Evolutionary conservation across 2,329 filamentous ascomycete genomes (phyloP), one percentile per base, ranked within the genome.

Genomic region (Aspergillus sp.): DNA sequence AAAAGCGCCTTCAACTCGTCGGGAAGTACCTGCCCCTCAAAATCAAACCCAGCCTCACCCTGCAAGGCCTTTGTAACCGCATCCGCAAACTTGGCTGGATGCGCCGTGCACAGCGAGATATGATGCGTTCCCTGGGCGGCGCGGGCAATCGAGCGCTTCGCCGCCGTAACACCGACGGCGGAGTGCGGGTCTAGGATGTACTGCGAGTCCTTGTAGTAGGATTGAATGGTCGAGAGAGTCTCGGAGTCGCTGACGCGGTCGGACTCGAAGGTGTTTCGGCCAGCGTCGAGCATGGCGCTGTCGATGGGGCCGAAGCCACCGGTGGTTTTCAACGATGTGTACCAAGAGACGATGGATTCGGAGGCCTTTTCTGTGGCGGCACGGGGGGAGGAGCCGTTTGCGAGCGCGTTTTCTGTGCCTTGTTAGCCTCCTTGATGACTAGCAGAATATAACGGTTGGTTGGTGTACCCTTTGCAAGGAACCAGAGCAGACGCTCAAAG

Each of bases 401-500:
- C 81, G 7, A 80, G 73, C 19, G 87, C 65, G 49, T 61, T 38
- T 54, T 65, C 65, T 66, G 19, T 48, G 45, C 19, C 8, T 8
- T 4, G 5, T 65, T 22, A 64, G 55, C 51, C 43, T 15, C 34
- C 7, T 22, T 4, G 17, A 11, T 23, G 19, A 1, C n/a, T 13
- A 30, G 6, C 8, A 34, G n/a, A 91, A 1, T 13, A 25, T 11
- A 41, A 15, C 11, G 34, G 15, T 13, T 41, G 11, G 22, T 9
- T 46, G n/a, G 5, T 6, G 13, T 25, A 48, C 46, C 46, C 23
- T 48, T 48, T 48, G 46, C 22, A 90, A 98, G 83, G 83, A 92
- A 97, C 94, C 94, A 98, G 11, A 99, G 84, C 5, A 99, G 84
- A 34, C 95, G 88, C 83, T 99, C 95, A 75, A 99, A 98, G 82